Conservation (phyloP, 129 eudicot species). For the sunflower (Helianthus annuus) region DNA sequence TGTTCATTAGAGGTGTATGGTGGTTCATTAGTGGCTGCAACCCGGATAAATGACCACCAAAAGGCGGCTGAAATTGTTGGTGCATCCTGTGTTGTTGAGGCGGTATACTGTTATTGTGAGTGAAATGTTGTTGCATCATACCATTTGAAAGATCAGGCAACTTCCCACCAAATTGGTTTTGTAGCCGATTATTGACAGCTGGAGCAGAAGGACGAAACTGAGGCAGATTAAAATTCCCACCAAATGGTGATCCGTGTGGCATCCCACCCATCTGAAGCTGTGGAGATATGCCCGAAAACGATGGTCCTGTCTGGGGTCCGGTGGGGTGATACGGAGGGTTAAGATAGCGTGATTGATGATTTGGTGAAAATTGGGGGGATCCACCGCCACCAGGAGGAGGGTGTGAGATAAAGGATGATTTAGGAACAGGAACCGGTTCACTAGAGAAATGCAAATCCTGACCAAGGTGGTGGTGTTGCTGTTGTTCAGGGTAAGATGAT, state of each 20-base stretch:
- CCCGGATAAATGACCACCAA: conserved; percentile 53
- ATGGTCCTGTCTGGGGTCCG: conserved; percentile 49
- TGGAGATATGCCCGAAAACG: conserved; percentile 44
- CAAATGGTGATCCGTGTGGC: conserved; percentile 60
- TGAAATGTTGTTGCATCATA: conserved; percentile 47
- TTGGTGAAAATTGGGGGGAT: conserved; percentile 63
- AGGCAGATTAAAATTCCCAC: conserved; percentile 51
- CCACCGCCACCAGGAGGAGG: conserved; percentile 69
- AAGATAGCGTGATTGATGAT: conserved; percentile 42
- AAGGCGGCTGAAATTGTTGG: conserved; percentile 50
- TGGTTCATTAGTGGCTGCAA: conserved; percentile 55
- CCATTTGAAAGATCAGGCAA: conserved; percentile 50
- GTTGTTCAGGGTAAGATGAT: conserved; percentile 84
- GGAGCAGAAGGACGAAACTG: conserved; percentile 57
- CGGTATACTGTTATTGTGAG: conserved; percentile 24
- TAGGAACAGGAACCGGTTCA: conserved; percentile 73
- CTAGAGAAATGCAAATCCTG: conserved; percentile 59
- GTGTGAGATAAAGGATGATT: conserved; percentile 73
- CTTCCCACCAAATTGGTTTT: conserved; percentile 60
- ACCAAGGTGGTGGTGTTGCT: conserved; percentile 43
- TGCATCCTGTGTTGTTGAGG: conserved; percentile 53
- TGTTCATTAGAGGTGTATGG: conserved; percentile 66
- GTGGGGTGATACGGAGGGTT: conserved; percentile 47
- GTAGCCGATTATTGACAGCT: conserved; percentile 49
- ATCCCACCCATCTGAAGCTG: conserved; percentile 55